Percentiles rank a stretch among this genome's conserved stretches.
Conservation (phyloP, 192 early-diverging fungal genomes). For the Coemansia sp. region DNA sequence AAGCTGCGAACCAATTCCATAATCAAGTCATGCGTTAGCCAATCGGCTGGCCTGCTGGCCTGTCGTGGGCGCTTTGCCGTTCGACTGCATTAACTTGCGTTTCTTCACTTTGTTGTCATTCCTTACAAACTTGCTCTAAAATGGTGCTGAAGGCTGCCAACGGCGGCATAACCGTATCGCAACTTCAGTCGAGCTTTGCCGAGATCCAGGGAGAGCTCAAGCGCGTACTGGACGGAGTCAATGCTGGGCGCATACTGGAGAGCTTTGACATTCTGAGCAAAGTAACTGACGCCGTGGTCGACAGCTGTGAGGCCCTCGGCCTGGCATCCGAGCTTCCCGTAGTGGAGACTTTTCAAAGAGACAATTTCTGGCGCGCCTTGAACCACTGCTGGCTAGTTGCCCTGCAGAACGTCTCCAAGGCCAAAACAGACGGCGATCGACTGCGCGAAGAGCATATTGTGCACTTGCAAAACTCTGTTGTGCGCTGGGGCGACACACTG, state of each 20-base stretch:
- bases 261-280: conserved; percentile 70
- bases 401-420: conserved; percentile 55
- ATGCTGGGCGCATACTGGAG: conserved; percentile 58
- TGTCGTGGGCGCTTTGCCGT: too few species aligned
- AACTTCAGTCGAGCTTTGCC: conserved; percentile 46
- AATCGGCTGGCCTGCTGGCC: too few species aligned
- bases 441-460: conserved; percentile 58
- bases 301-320: conserved; percentile 65
- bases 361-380: conserved; percentile 70
- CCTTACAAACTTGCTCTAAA: background rate
- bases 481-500: conserved; percentile 67
- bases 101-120: too few species aligned
- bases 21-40: too few species aligned
- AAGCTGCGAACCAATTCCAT: too few species aligned
- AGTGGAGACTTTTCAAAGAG: conserved; percentile 57
- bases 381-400: conserved; percentile 78
- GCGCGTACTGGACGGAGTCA: conserved; percentile 61
- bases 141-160: conserved; percentile 1
- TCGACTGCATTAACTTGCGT: too few species aligned
- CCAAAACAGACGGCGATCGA: conserved; percentile 53
- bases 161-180: conserved; percentile 27
- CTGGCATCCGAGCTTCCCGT: conserved; percentile 61
- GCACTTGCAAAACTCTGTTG: conserved; percentile 58
- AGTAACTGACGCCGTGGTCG: conserved; percentile 62
- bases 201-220: conserved; percentile 65